Conservation (phyloP, 2,329 filamentous ascomycete genomes). For the Xylariaceae sp. region DNA sequence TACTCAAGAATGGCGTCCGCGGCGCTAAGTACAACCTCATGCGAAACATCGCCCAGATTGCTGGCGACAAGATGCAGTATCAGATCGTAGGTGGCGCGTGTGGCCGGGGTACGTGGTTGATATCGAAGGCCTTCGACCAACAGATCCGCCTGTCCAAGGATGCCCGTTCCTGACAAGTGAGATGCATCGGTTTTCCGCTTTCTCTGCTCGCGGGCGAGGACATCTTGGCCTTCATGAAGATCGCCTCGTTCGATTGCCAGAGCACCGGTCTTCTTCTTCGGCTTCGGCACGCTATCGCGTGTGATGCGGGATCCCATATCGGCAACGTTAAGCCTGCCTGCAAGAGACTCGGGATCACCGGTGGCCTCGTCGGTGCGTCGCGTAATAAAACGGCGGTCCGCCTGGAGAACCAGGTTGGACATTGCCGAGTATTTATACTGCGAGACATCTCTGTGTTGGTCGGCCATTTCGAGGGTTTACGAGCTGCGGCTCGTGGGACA, state of each 20-base stretch:
- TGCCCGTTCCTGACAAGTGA: constrained; percentile 66
- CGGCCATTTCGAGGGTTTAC: constrained; percentile 60
- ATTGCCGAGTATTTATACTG: constrained; percentile 99
- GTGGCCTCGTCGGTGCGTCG: constrained; percentile 91
- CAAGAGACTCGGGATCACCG: constrained; percentile 94
- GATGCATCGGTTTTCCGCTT: constrained; percentile 77
- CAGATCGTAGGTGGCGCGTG: constrained; percentile 87
- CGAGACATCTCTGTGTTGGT: constrained; percentile 74
- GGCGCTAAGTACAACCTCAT: constrained; percentile 86
- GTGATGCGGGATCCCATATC: constrained; percentile 89
- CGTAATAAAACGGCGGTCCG: constrained; percentile 91
- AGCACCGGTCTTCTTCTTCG: constrained; percentile 67
- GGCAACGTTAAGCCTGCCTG: constrained; percentile 83
- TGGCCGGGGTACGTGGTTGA: constrained; percentile 83
- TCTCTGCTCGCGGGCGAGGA: constrained; percentile 75
- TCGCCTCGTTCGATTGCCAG: constrained; percentile 69
- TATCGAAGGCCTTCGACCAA: constrained; percentile 89
- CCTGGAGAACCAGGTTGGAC: constrained; percentile 99
- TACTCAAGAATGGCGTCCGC: constrained; percentile 88
- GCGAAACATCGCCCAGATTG: constrained; percentile 85
- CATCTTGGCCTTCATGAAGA: constrained; percentile 74
- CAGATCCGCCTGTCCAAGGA: constrained; percentile 78
- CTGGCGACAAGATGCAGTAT: constrained; percentile 87
- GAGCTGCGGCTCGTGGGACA: no score
- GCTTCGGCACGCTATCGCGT: constrained; percentile 72